Conservation (phyloP, 345 rosid genomes). For the Pugionium cornutum region DNA sequence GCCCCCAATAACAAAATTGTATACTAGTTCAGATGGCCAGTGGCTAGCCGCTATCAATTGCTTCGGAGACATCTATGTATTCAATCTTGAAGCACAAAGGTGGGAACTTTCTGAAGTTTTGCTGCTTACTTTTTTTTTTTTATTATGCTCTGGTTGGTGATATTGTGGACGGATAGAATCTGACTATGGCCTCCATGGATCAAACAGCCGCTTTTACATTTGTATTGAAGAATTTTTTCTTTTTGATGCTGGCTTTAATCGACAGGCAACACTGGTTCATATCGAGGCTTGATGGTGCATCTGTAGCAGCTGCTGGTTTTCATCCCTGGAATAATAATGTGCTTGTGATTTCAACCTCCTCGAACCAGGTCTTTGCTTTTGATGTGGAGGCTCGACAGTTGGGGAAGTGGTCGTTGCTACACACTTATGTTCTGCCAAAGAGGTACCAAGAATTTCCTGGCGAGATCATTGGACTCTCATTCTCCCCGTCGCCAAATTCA, state of each 20-base stretch:
- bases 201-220: background rate
- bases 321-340: slow-evolving; percentile 70
- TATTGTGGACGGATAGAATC: no score
- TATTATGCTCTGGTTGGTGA: no score
- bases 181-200: background rate
- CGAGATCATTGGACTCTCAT: slow-evolving; percentile 87
- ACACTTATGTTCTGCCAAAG: slow-evolving; percentile 62
- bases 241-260: background rate
- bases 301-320: slow-evolving; percentile 88
- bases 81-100: slow-evolving; percentile 85
- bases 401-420: slow-evolving; percentile 81
- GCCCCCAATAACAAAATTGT: slow-evolving; percentile 89
- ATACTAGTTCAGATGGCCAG: slow-evolving; percentile 83
- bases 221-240: slow-evolving; percentile 2
- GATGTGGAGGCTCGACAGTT: slow-evolving; percentile 88
- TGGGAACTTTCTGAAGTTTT: slow-evolving; percentile 24
- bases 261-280: slow-evolving; percentile 97
- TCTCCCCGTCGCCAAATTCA: slow-evolving; percentile 59
- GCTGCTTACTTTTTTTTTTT: background rate
- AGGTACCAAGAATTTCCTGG: slow-evolving; percentile 97
- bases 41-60: slow-evolving; percentile 94
- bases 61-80: slow-evolving; percentile 84
- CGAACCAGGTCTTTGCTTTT: slow-evolving; percentile 80
- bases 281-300: slow-evolving; percentile 87
- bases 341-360: slow-evolving; percentile 74